Percentiles rank a stretch among this genome's conserved stretches.
phyloP scores from a whole-genome alignment of 2,329 filamentous ascomycete genomes.

The Fusarium sp. region DNA sequence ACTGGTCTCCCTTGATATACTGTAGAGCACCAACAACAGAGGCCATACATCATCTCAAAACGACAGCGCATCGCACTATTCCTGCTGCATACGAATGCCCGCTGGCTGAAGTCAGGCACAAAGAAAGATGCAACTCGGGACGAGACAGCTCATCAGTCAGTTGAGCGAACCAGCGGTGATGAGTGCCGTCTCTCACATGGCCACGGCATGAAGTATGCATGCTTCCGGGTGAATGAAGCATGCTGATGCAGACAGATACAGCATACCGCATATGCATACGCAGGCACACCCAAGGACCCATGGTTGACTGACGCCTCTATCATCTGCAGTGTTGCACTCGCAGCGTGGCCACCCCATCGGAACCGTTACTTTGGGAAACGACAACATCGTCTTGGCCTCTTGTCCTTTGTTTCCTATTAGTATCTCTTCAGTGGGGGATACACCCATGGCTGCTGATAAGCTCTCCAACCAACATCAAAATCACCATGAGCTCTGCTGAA shows the following conservation, averaged over 20 bases:
- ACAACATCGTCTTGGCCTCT: background rate
- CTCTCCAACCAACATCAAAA: conserved; percentile 10
- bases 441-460: conserved; percentile 1
- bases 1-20: background rate
- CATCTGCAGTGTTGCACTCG: conserved; percentile 30
- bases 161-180: conserved; percentile 14
- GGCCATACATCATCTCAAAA: conserved; percentile 12
- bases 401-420: conserved; percentile 4
- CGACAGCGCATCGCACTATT: conserved; percentile 26
- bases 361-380: background rate
- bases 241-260: conserved; percentile 27
- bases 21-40: conserved; percentile 1
- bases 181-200: conserved; percentile 10
- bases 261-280: conserved; percentile 20
- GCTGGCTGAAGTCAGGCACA: conserved; percentile 18
- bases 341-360: conserved; percentile 19
- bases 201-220: conserved; percentile 24
- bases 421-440: background rate
- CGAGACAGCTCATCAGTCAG: conserved; percentile 34
- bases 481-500: conserved; percentile 17
- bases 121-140: conserved; percentile 8
- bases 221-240: conserved; percentile 19
- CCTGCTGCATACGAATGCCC: background rate
- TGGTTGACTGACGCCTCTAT: conserved; percentile 19
- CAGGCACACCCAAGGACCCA: conserved; percentile 25